Percentiles rank a stretch among this genome's conserved stretches.
These are phyloP conservation scores for Gaeumannomyces tritici DNA, from an alignment of 2,329 filamentous ascomycete genomes.

Conservation along the genomic window DNA sequence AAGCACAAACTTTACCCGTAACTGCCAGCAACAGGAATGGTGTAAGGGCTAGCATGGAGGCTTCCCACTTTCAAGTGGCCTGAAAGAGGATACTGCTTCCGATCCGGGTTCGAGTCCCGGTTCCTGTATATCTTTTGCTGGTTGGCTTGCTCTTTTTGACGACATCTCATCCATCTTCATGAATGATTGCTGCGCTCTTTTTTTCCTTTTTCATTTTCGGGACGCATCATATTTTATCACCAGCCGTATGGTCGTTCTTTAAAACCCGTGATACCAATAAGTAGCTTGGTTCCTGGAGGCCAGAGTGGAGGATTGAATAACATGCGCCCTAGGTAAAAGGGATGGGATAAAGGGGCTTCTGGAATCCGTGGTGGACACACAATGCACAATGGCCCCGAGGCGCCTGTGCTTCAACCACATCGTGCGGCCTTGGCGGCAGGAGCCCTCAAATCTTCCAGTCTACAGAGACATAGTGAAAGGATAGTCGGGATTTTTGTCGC, in stretches of 20 bases:
- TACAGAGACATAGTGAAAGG: background rate
- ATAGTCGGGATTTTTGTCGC: background rate
- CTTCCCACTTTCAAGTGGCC: background rate
- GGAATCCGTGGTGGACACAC: background rate
- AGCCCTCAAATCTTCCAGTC: background rate
- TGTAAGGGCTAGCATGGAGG: background rate
- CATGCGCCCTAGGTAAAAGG: background rate
- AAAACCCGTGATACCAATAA: too few species aligned
- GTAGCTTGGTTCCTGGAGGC: background rate
- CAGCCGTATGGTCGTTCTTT: too few species aligned
- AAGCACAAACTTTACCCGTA: too few species aligned
- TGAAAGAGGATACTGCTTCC: background rate
- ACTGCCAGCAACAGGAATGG: background rate
- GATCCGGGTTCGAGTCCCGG: background rate
- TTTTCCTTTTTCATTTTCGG: too few species aligned
- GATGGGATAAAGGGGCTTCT: background rate
- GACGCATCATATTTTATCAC: too few species aligned
- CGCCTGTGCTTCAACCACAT: background rate
- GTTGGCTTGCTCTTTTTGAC: too few species aligned
- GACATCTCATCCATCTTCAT: too few species aligned
- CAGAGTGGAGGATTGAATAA: too few species aligned
- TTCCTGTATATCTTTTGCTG: background rate
- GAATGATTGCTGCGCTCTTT: too few species aligned
- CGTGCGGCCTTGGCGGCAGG: background rate
- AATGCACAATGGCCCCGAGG: background rate